A percentile compares a stretch with the other conserved stretches of the same genome.
Evolutionary conservation across 192 early-diverging fungal species (phyloP).

Genomic region (Linnemannia elongata): DNA sequence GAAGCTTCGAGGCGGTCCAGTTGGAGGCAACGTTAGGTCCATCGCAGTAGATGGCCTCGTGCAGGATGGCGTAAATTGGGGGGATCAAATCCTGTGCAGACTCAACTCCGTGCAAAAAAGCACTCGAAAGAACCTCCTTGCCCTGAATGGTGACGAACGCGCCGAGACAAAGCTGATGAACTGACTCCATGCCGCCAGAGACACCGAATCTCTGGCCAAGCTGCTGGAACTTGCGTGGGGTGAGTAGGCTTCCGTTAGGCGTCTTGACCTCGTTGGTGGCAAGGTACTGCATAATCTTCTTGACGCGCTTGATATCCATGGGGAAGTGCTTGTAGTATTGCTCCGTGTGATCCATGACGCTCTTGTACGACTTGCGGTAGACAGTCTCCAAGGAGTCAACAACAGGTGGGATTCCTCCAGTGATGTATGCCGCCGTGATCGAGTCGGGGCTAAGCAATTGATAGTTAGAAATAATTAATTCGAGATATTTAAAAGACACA

Average conservation of each 20-base stretch:
- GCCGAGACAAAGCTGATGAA: conserved; percentile 69
- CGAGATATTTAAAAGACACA: not conserved
- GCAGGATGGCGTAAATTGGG: conserved; percentile 74
- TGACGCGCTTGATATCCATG: conserved; percentile 71
- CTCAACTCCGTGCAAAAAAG: conserved; percentile 32
- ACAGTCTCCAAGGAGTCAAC: conserved; percentile 72
- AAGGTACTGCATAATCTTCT: conserved; percentile 69
- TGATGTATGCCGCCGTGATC: conserved; percentile 73
- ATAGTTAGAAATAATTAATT: not conserved
- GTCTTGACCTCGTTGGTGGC: conserved; percentile 60
- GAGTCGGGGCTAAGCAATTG: conserved; percentile 62
- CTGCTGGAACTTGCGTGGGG: conserved; percentile 77
- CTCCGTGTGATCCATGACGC: conserved; percentile 71
- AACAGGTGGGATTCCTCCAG: conserved; percentile 78
- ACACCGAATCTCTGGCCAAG: conserved; percentile 73
- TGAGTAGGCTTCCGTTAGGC: conserved; percentile 72
- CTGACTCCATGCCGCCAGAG: conserved; percentile 72
- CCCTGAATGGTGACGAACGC: conserved; percentile 44
- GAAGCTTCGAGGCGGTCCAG: conserved; percentile 74
- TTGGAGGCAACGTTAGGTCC: conserved; percentile 60
- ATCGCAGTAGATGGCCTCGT: conserved; percentile 79
- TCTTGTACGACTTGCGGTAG: conserved; percentile 70
- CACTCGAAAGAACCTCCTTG: conserved; percentile 42
- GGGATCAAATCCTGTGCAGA: conserved; percentile 47
- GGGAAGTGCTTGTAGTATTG: conserved; percentile 76